Evolutionary conservation across 768 basidiomycete genomes (phyloP).

Genomic region (Podaxis sp.): DNA sequence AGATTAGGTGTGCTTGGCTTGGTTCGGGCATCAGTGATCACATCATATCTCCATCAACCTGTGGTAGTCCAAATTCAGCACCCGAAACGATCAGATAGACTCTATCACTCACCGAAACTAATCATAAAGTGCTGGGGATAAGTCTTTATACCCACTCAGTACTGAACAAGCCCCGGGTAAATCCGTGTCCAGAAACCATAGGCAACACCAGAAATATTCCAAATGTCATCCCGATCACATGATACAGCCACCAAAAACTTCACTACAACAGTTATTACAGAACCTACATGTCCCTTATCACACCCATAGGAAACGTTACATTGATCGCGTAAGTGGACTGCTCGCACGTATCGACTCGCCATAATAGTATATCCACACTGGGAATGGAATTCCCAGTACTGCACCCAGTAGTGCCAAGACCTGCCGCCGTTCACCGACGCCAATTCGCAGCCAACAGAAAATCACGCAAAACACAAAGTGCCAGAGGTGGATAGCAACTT

Average conservation of each 20-base stretch:
- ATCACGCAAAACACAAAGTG: background rate
- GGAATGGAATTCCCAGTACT: constrained; percentile 10
- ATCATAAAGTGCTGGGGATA: background rate
- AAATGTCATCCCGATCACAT: no score
- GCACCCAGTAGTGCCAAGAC: background rate
- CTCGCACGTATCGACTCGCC: constrained; percentile 11
- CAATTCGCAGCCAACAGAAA: background rate
- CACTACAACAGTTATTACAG: background rate
- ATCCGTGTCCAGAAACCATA: no score
- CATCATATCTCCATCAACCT: background rate
- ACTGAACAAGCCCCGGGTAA: no score
- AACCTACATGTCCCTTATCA: background rate
- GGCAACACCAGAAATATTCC: no score
- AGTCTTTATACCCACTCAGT: no score
- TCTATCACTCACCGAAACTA: background rate
- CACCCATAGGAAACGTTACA: background rate
- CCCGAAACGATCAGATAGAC: background rate
- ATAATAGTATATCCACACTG: constrained; percentile 11
- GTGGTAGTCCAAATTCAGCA: background rate
- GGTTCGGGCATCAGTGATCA: constrained; percentile 2
- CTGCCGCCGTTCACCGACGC: background rate
- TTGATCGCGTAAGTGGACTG: constrained; percentile 7
- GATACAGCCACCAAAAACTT: background rate
- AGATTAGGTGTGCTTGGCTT: background rate
- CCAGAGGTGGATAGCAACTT: background rate